These are phyloP conservation scores for Akanthomyces lecanii DNA, from an alignment of 2,329 filamentous ascomycete genomes.

Conservation along the genomic window DNA sequence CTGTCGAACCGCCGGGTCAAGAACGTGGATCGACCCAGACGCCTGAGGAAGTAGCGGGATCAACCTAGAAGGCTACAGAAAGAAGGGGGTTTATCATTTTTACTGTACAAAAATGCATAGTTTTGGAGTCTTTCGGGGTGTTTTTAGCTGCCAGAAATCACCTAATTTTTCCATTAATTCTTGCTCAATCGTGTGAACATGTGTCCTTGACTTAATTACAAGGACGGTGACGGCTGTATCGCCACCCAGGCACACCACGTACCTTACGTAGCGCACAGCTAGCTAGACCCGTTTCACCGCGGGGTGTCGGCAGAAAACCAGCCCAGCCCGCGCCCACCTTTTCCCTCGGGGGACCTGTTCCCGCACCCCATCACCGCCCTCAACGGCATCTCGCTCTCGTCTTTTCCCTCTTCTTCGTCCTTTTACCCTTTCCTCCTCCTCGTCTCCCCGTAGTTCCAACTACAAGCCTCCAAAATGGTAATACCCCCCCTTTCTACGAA, in stretches of 20 bases:
- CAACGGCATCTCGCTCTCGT: no score
- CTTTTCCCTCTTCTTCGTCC: no score
- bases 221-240: no score
- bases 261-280: background rate
- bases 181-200: no score
- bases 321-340: background rate
- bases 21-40: conserved; percentile 41
- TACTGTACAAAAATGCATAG: background rate
- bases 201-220: no score
- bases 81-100: background rate
- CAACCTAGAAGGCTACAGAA: conserved; percentile 39
- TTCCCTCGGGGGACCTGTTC: background rate
- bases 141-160: background rate
- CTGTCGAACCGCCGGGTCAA: conserved; percentile 51
- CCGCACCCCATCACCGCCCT: background rate
- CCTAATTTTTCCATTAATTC: background rate
- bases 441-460: no score
- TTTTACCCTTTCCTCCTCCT: no score
- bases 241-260: background rate
- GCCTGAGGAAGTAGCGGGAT: conserved; percentile 34
- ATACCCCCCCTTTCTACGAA: no score
- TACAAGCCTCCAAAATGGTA: no score
- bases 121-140: background rate
- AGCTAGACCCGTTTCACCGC: background rate
- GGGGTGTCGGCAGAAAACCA: conserved; percentile 7